These are phyloP conservation scores for Rubroboletus satanas DNA, from an alignment of 768 basidiomycete species.

Conservation along the genomic window DNA sequence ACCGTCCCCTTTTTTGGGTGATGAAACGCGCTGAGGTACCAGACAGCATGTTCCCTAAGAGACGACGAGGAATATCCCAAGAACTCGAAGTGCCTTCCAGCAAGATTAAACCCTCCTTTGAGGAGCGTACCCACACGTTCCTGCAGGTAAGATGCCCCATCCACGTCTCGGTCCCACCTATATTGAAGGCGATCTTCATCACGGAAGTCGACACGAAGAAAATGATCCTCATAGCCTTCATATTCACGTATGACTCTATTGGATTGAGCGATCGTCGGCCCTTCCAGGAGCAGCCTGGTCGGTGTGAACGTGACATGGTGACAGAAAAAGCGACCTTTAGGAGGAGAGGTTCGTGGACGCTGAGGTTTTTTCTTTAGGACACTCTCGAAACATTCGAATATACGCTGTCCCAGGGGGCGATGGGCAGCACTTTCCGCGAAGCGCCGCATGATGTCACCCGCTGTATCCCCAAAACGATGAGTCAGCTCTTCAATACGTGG, in stretches of 20 bases:
- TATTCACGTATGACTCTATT: constrained; percentile 78
- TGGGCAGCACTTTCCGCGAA: constrained; percentile 49
- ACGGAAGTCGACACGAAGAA: constrained; percentile 79
- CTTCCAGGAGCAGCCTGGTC: constrained; percentile 68
- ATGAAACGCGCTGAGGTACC: constrained; percentile 70
- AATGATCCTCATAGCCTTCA: constrained; percentile 55
- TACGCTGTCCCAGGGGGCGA: constrained; percentile 41
- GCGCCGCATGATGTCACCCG: constrained; percentile 48
- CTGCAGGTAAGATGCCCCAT: constrained; percentile 51
- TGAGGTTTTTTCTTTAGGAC: constrained; percentile 21
- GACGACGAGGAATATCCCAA: constrained; percentile 80
- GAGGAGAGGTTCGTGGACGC: constrained; percentile 20
- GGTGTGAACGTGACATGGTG: constrained; percentile 77
- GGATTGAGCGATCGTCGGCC: constrained; percentile 70
- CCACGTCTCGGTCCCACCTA: constrained; percentile 65
- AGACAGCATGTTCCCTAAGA: constrained; percentile 74
- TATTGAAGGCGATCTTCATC: constrained; percentile 79
- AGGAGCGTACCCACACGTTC: constrained; percentile 57
- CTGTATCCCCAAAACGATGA: constrained; percentile 32
- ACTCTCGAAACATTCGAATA: constrained; percentile 45
- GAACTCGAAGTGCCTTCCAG: constrained; percentile 71
- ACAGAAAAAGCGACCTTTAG: constrained; percentile 53
- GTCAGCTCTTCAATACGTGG: constrained; percentile 43
- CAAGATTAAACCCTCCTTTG: constrained; percentile 64
- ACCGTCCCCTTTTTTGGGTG: constrained; percentile 43